Evolutionary conservation across 345 rosid genomes (phyloP).

Genomic region (Syzygium oleosum): DNA sequence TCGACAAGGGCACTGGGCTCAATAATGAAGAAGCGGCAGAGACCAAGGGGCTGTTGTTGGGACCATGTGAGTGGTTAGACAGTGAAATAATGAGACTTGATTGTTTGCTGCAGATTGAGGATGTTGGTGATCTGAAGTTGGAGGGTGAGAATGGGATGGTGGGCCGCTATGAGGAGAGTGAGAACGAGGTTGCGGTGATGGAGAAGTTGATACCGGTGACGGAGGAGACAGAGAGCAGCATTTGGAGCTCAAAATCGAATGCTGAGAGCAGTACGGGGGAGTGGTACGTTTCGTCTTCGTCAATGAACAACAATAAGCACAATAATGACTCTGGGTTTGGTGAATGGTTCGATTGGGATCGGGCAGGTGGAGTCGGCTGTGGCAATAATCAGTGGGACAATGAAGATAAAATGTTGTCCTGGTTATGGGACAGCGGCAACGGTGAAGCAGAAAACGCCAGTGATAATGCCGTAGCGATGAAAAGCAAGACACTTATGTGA

Average conservation of each 20-base stretch:
- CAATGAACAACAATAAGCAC: neutral
- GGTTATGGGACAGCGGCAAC: slow-evolving; percentile 14
- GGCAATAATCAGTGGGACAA: slow-evolving; percentile 2
- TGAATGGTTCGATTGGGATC: slow-evolving; percentile 32
- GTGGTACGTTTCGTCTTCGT: neutral
- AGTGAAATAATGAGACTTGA: slow-evolving; percentile 49
- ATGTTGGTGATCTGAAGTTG: neutral
- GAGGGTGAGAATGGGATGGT: neutral
- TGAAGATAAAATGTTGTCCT: slow-evolving; percentile 10
- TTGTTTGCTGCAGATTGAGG: neutral
- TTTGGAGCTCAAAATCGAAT: slow-evolving; percentile 11
- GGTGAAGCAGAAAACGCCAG: neutral
- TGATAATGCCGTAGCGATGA: neutral
- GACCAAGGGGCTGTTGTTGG: slow-evolving; percentile 8
- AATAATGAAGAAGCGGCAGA: neutral
- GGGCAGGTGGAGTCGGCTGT: neutral
- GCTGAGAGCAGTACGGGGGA: slow-evolving; percentile 14
- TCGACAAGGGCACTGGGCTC: neutral
- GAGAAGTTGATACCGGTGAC: neutral
- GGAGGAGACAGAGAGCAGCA: neutral
- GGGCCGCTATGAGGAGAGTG: neutral
- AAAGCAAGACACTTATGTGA: neutral
- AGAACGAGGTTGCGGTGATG: neutral
- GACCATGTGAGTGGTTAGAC: slow-evolving; percentile 68
- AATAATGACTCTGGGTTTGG: neutral